Base-by-base conservation (phyloP, 768 basidiomycete genomes). In the Coprinellus micaceus region DNA sequence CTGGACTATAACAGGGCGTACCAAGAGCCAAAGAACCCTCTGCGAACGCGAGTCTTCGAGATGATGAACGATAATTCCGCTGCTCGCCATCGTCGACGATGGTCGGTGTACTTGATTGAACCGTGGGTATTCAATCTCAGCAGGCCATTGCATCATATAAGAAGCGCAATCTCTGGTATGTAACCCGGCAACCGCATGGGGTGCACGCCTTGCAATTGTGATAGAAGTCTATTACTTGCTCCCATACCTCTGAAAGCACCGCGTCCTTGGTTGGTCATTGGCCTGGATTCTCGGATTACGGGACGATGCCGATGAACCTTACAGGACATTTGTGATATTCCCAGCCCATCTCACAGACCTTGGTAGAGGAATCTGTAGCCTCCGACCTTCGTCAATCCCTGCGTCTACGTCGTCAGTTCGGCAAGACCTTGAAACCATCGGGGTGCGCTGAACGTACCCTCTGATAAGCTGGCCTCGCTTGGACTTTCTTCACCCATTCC, bases 21-120 rank as follows among this genome's bases (percentile, higher is more conserved):
- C 72, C 40, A 74, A 63, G 30, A 81, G 66, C 79, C 79, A 82
- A 13, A 81, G 67, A 44, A 82, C 66, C 21, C 79, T 69, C 58
- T 78, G 78, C 5, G 80, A 78, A n/a, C 78, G 75, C 7, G 78
- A 78, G 55, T 79, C 63, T 54, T 77, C 71, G 6, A 81, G 67
- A 60, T 81, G 77, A 56, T 80, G 80, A 7, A 81, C 15, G 24
- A 47, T 17, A 26, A 47, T 47, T 5, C 21, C 25, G 13, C 7
- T 17, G 40, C 19, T 21, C 19, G 40, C 40, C 40, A 43, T 43
- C 7, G 15, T 19, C 5, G 10, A 19, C 13, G 19, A 43, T 43
- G 40, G 13, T 43, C n/a, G n/a, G 19, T 33, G 33, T 13, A 33
- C n/a, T n/a, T n/a, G 33, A 33, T 6, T 33, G 7, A 33, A 6